phyloP scores from a whole-genome alignment of 2,329 filamentous ascomycete species.

The Zymoseptoria tritici region DNA sequence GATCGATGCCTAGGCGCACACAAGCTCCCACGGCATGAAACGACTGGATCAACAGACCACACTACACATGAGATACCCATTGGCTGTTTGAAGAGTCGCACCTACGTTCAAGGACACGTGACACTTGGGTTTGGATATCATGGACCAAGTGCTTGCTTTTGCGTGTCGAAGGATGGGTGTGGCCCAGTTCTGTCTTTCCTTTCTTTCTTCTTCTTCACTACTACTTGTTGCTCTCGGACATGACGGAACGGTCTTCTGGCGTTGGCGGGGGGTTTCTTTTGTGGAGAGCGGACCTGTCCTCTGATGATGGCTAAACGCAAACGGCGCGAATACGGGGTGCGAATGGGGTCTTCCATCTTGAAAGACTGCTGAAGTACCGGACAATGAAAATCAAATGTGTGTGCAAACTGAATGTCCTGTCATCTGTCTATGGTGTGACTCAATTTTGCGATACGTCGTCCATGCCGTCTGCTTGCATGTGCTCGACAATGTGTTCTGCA shows the following conservation, averaged over 20 bases:
- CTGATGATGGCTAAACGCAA: neutral
- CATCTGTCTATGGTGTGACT: too few relatives aligned
- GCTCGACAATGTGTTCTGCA: neutral
- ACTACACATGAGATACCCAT: neutral
- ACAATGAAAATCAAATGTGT: neutral
- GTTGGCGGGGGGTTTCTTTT: neutral
- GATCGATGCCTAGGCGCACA: conserved; percentile 31
- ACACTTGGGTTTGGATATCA: neutral
- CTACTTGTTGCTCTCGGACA: neutral
- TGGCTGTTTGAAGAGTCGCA: neutral
- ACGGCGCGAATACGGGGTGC: neutral
- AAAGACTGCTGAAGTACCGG: neutral
- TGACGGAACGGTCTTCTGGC: neutral
- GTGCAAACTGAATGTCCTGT: neutral
- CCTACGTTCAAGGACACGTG: conserved; percentile 1
- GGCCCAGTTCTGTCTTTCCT: neutral
- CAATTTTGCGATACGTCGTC: neutral
- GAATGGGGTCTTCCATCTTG: neutral
- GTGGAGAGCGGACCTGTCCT: neutral
- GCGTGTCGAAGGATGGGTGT: conserved; percentile 1
- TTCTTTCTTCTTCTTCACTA: neutral
- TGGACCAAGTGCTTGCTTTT: neutral
- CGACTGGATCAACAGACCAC: neutral
- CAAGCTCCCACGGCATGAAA: neutral
- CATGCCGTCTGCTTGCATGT: neutral